Evolutionary conservation across 805 yeast genomes (phyloP), one percentile per base, ranked within the genome.

Genomic region (Deakozyma indianensis): DNA sequence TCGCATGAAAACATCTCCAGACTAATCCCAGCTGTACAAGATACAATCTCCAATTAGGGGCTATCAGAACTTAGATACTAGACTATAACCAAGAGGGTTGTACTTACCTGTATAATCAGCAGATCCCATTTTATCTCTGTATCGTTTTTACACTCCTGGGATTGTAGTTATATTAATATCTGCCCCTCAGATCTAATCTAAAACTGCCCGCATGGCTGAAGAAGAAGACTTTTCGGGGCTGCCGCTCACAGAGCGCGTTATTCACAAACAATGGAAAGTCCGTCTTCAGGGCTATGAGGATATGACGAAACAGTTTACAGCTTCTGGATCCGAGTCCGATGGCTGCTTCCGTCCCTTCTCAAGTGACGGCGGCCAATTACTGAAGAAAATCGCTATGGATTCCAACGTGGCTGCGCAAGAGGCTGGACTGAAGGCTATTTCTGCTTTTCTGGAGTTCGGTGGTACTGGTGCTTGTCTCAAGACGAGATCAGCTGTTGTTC

Each of bases 361-460:
- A 48, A 56, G 62, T 16, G 71, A 68, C 46, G 80, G 86, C 0
- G 79, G 74, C 7, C 38, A 32, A 20, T 44, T 71, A 2, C 66
- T 79, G 54, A 77, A 74, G 52, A 68, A 69, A 51, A 70, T 80
- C 35, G 78, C 83, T 4, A 68, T 75, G 2, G 98, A 92, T 58
- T 60, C 80, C 25, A 92, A 92, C 58, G 96, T 87, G 18, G 92
- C 82, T 16, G 95, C 97, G 0, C 95, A 87, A 51, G 97, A 92
- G 56, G 66, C 80, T 1, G 97, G 85, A 3, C 65, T 86, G 20
- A 59, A 64, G 2, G 71, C 83, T 4, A 59, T 85, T 3, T 62
- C 63, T 14, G 68, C 75, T 3, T 73, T 75, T 54, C 62, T 83
- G 40, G 73, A 75, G 53, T 72, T 61, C 55, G 83, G 83, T 1